Evolutionary conservation across 208 protist species (phyloP).

Genomic region (Trypanosoma theileri): DNA sequence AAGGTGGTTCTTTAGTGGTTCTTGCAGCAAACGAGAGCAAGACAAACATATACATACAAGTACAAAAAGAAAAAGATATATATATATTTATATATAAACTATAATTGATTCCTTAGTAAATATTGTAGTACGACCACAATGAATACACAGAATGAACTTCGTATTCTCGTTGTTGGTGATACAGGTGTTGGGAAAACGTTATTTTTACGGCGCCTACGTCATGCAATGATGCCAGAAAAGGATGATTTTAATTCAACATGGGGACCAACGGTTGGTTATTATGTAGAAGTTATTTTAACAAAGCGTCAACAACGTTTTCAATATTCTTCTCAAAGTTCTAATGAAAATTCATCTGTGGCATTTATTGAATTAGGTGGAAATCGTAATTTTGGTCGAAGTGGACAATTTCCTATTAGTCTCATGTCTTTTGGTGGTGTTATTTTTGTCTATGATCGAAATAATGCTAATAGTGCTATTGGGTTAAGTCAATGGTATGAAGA

Average conservation of each 20-base stretch:
- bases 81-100: not conserved
- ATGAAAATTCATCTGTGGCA: conserved; percentile 32
- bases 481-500: conserved; percentile 55
- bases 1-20: not conserved
- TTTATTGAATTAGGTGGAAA: conserved; percentile 80
- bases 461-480: conserved; percentile 54
- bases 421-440: conserved; percentile 77
- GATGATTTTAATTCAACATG: conserved; percentile 14
- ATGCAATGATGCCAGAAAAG: conserved; percentile 25
- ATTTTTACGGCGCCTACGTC: conserved; percentile 61
- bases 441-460: conserved; percentile 67
- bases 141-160: conserved; percentile 12
- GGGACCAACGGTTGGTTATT: conserved; percentile 60
- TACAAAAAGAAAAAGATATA: not conserved
- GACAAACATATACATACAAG: not conserved
- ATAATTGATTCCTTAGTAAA: not conserved
- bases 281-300: conserved; percentile 43
- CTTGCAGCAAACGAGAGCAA: not conserved
- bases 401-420: conserved; percentile 41
- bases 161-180: conserved; percentile 79
- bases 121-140: not conserved
- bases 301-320: not conserved
- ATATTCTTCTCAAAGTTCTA: not conserved
- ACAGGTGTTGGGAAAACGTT: conserved; percentile 82
- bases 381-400: conserved; percentile 48